These are phyloP conservation scores for Lumnitzera littorea DNA, from an alignment of 345 rosid species.

Conservation along the genomic window DNA sequence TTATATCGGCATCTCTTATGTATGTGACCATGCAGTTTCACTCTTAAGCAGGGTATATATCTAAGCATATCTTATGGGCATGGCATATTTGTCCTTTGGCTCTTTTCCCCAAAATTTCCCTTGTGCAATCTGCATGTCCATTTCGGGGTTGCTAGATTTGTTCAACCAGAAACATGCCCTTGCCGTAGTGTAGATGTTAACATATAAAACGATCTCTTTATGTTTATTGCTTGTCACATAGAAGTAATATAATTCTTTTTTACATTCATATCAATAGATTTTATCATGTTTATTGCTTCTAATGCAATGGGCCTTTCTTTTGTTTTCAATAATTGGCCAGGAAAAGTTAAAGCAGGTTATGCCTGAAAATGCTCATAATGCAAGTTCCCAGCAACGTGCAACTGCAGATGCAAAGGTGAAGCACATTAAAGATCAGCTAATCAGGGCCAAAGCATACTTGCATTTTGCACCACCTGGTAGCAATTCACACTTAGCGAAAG, in stretches of 20 bases:
- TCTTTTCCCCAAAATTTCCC: too few species aligned
- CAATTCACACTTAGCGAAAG: conserved; percentile 63
- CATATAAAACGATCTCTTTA: too few species aligned
- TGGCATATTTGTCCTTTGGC: too few species aligned
- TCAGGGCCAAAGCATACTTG: conserved; percentile 74
- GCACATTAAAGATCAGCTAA: conserved; percentile 70
- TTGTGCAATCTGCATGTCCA: too few species aligned
- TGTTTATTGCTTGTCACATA: too few species aligned
- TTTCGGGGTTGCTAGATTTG: too few species aligned
- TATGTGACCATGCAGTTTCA: not conserved
- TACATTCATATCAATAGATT: not conserved
- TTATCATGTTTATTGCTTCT: conserved; percentile 4
- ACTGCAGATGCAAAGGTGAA: conserved; percentile 49
- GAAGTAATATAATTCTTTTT: not conserved
- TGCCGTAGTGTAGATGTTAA: too few species aligned
- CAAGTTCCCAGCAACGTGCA: conserved; percentile 21
- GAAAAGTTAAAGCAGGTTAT: conserved; percentile 17
- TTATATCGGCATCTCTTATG: too few species aligned
- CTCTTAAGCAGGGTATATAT: too few species aligned
- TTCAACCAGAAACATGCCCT: too few species aligned
- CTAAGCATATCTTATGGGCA: too few species aligned
- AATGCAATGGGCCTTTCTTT: not conserved
- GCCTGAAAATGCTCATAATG: conserved; percentile 22
- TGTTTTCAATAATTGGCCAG: conserved; percentile 18
- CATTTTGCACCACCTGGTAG: conserved; percentile 54